Evolutionary conservation across 2,329 filamentous ascomycete species (phyloP).

Genomic region (Epicoccum nigrum): DNA sequence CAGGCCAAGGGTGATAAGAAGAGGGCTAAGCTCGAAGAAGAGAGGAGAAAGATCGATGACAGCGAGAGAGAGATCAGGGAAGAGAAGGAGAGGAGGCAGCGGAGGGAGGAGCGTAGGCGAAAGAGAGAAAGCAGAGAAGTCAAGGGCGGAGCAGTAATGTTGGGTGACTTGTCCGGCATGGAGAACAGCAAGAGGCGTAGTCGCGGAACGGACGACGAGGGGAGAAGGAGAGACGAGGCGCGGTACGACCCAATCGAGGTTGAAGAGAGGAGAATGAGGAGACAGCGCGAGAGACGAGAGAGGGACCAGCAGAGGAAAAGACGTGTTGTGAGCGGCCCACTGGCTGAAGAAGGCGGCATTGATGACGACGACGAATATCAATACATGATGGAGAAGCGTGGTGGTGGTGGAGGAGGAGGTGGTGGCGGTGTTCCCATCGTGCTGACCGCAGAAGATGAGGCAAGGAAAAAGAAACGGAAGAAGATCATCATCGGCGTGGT

Average conservation of each 20-base stretch:
- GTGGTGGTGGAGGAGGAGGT: slow-evolving; percentile 53
- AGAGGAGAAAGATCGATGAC: slow-evolving; percentile 41
- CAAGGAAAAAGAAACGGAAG: slow-evolving; percentile 53
- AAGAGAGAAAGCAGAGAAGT: slow-evolving; percentile 31
- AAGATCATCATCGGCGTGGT: slow-evolving; percentile 57
- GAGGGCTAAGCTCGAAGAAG: slow-evolving; percentile 32
- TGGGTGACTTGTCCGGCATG: slow-evolving; percentile 25
- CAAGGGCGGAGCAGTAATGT: slow-evolving; percentile 16
- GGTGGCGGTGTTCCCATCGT: slow-evolving; percentile 42
- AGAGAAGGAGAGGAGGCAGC: slow-evolving; percentile 31
- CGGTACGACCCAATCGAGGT: slow-evolving; percentile 48
- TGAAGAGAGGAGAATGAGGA: slow-evolving; percentile 48
- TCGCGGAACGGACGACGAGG: slow-evolving; percentile 41
- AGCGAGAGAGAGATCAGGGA: slow-evolving; percentile 27
- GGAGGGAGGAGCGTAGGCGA: slow-evolving; percentile 22
- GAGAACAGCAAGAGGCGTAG: slow-evolving; percentile 31
- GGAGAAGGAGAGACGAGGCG: slow-evolving; percentile 24
- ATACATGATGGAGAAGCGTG: slow-evolving; percentile 50
- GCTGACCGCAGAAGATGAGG: slow-evolving; percentile 49
- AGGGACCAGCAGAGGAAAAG: slow-evolving; percentile 42
- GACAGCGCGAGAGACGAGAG: slow-evolving; percentile 48
- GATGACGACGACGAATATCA: slow-evolving; percentile 48
- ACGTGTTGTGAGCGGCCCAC: slow-evolving; percentile 55
- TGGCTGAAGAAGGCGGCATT: slow-evolving; percentile 53
- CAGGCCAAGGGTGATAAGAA: slow-evolving; percentile 41